A percentile compares a stretch with the other conserved stretches of the same genome.
Evolutionary conservation across 2,329 filamentous ascomycete species (phyloP).

Genomic region (Scorias spongiosa): DNA sequence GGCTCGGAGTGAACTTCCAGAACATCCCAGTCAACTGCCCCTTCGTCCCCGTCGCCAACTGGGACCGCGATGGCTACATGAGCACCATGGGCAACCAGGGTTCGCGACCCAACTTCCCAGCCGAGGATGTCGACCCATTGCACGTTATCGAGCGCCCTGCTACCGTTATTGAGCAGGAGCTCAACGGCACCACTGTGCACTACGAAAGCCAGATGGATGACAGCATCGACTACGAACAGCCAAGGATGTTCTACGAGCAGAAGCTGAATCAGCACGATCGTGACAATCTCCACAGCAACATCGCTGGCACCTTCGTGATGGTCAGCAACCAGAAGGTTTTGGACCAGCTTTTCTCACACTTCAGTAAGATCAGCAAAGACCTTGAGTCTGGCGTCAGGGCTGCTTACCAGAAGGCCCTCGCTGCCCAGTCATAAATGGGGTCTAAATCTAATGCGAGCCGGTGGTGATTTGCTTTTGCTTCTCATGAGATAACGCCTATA

Average conservation of each 20-base stretch:
- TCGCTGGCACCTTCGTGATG: slow-evolving; percentile 15
- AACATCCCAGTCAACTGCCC: slow-evolving; percentile 24
- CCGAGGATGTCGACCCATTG: slow-evolving; percentile 13
- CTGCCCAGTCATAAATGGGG: background rate
- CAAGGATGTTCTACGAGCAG: slow-evolving; percentile 13
- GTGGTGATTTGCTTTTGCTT: too few relatives aligned
- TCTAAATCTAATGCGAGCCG: too few relatives aligned
- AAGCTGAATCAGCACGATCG: slow-evolving; percentile 6
- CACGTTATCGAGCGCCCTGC: slow-evolving; percentile 11
- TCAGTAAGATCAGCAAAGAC: slow-evolving; percentile 5
- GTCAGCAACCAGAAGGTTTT: slow-evolving; percentile 13
- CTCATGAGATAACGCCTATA: too few relatives aligned
- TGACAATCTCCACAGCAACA: slow-evolving; percentile 14
- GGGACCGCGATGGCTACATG: slow-evolving; percentile 17
- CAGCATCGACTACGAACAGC: slow-evolving; percentile 16
- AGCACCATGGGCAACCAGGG: slow-evolving; percentile 10
- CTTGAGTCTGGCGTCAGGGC: slow-evolving; percentile 3
- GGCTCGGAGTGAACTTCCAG: slow-evolving; percentile 32
- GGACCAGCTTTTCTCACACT: slow-evolving; percentile 11
- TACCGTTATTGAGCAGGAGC: slow-evolving; percentile 10
- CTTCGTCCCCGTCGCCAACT: slow-evolving; percentile 12
- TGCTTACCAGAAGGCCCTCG: slow-evolving; percentile 2
- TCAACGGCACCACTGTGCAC: slow-evolving; percentile 9
- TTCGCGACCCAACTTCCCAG: slow-evolving; percentile 22
- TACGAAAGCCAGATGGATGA: slow-evolving; percentile 12